These are phyloP conservation scores for Phyllosticta citrichinensis DNA, from an alignment of 2,329 filamentous ascomycete species.

Conservation along the genomic window DNA sequence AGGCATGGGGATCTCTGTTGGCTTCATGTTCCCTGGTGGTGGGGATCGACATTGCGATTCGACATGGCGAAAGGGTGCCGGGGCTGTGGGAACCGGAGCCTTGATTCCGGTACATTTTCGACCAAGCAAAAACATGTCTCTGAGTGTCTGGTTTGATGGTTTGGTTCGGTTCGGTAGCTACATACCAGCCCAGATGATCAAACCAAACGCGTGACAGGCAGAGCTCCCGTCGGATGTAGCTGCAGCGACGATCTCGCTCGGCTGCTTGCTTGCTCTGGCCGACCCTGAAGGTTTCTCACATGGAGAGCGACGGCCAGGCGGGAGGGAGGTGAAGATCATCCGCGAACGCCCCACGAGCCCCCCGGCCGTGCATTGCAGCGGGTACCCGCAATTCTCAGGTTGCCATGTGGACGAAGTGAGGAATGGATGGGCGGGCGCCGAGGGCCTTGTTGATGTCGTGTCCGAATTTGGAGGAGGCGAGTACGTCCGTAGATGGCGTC, in stretches of 20 bases:
- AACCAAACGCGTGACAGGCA: neutral
- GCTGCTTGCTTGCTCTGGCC: neutral
- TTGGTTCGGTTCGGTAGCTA: too few relatives aligned
- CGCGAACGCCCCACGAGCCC: neutral
- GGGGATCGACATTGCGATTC: too few relatives aligned
- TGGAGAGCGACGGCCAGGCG: neutral
- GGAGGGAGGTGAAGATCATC: neutral
- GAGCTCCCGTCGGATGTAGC: neutral
- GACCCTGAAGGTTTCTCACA: neutral
- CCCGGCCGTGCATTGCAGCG: neutral
- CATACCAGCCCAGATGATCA: too few relatives aligned
- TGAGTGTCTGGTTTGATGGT: too few relatives aligned
- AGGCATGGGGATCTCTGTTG: too few relatives aligned
- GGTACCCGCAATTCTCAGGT: neutral
- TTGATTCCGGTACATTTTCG: too few relatives aligned
- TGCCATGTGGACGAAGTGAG: neutral
- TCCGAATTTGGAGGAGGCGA: neutral
- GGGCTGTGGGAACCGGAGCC: too few relatives aligned
- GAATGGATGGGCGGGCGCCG: neutral
- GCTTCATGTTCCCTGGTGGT: too few relatives aligned
- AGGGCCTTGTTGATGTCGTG: neutral
- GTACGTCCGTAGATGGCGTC: neutral
- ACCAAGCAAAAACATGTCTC: too few relatives aligned
- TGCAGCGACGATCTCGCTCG: neutral
- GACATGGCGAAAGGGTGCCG: too few relatives aligned